phyloP scores from a whole-genome alignment of 805 yeast genomes.

The Torulaspora microellipsoides region DNA sequence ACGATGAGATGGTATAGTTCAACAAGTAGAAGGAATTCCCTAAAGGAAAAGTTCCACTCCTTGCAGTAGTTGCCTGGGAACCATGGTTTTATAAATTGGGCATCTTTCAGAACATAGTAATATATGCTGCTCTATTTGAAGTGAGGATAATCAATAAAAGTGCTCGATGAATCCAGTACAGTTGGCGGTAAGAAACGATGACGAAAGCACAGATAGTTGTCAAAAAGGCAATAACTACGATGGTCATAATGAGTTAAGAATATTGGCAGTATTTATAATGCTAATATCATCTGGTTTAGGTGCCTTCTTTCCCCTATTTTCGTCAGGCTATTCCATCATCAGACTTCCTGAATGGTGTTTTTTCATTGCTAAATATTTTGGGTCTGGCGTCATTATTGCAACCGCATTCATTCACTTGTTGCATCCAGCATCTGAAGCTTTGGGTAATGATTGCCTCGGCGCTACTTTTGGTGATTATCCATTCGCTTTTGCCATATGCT shows the following conservation, averaged over 20 bases:
- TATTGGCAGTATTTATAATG: constrained; percentile 60
- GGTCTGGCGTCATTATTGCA: constrained; percentile 79
- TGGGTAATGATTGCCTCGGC: constrained; percentile 57
- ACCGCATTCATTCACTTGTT: constrained; percentile 76
- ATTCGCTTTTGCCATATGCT: constrained; percentile 53
- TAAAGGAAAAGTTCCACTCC: too few relatives aligned
- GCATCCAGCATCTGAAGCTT: constrained; percentile 60
- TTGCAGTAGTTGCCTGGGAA: too few relatives aligned
- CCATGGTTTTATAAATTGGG: too few relatives aligned
- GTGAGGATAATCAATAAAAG: too few relatives aligned
- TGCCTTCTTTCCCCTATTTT: constrained; percentile 55
- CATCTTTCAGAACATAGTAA: too few relatives aligned
- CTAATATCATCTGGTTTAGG: constrained; percentile 55
- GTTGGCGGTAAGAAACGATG: too few relatives aligned
- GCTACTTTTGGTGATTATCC: constrained; percentile 51
- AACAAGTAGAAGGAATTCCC: too few relatives aligned
- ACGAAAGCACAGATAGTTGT: constrained; percentile 27
- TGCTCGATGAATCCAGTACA: too few relatives aligned
- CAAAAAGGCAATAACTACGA: constrained; percentile 41
- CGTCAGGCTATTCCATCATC: constrained; percentile 55
- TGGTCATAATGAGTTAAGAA: constrained; percentile 42
- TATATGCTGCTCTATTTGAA: too few relatives aligned
- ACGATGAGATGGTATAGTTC: too few relatives aligned
- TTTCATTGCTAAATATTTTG: constrained; percentile 68
- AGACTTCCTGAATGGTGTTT: constrained; percentile 59